Evolutionary conservation across 2,329 filamentous ascomycete genomes (phyloP).

Genomic region (Fusarium sp.): DNA sequence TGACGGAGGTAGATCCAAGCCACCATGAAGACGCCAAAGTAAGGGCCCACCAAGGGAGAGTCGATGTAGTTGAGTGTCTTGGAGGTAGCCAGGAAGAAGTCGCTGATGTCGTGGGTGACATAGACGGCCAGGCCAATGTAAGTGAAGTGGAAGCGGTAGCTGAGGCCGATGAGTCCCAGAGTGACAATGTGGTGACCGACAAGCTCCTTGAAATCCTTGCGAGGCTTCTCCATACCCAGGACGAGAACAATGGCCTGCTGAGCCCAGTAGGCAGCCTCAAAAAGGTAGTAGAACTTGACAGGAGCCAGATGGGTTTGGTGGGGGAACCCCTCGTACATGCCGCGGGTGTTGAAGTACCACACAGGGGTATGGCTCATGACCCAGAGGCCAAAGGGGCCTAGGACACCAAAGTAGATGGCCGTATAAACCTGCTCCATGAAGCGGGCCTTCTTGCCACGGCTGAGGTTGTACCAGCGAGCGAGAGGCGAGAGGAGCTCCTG

Average conservation of each 20-base stretch:
- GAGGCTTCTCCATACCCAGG: slow-evolving; percentile 88
- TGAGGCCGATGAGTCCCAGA: slow-evolving; percentile 82
- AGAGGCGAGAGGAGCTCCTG: slow-evolving; percentile 85
- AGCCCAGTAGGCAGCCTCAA: slow-evolving; percentile 94
- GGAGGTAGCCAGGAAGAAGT: slow-evolving; percentile 95
- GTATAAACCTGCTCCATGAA: slow-evolving; percentile 99
- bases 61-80: slow-evolving; percentile 94
- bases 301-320: slow-evolving; percentile 81
- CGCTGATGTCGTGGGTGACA: slow-evolving; percentile 92
- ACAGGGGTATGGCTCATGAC: slow-evolving; percentile 92
- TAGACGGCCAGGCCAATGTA: slow-evolving; percentile 95
- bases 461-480: slow-evolving; percentile 76
- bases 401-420: slow-evolving; percentile 85
- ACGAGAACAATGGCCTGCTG: slow-evolving; percentile 92
- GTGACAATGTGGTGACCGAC: slow-evolving; percentile 93
- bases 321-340: slow-evolving; percentile 91
- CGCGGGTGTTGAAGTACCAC: slow-evolving; percentile 93
- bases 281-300: slow-evolving; percentile 97
- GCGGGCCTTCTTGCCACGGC: slow-evolving; percentile 81
- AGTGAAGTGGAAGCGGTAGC: slow-evolving; percentile 96
- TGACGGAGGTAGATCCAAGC: slow-evolving; percentile 93
- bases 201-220: slow-evolving; percentile 95
- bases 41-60: slow-evolving; percentile 79
- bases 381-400: slow-evolving; percentile 86
- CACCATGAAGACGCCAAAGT: slow-evolving; percentile 84